A percentile compares a stretch with the other conserved stretches of the same genome.
phyloP scores from a whole-genome alignment of 805 yeast species.

The Hanseniaspora nectarophila region DNA sequence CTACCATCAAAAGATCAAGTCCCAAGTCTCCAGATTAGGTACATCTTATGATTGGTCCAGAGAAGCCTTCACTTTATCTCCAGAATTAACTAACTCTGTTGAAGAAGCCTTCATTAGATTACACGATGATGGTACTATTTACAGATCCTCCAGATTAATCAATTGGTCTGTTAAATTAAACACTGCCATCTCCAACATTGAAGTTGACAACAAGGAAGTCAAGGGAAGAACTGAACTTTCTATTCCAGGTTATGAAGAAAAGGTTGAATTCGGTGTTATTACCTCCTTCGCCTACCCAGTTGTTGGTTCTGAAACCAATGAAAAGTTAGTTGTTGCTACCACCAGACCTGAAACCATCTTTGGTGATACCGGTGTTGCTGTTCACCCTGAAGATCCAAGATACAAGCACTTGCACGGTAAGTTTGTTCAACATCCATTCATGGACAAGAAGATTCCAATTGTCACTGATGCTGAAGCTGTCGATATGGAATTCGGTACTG shows the following conservation, averaged over 20 bases:
- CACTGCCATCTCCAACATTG: constrained; percentile 92
- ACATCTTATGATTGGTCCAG: constrained; percentile 95
- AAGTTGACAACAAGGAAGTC: constrained; percentile 85
- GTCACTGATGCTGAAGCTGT: constrained; percentile 85
- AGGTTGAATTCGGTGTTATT: constrained; percentile 89
- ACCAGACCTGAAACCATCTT: constrained; percentile 98
- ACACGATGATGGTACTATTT: constrained; percentile 90
- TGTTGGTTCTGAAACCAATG: constrained; percentile 55
- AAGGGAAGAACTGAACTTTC: constrained; percentile 67
- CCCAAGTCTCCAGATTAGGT: constrained; percentile 76
- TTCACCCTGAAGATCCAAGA: constrained; percentile 89
- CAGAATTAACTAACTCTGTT: constrained; percentile 65
- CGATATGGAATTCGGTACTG: constrained; percentile 99
- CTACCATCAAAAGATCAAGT: constrained; percentile 73
- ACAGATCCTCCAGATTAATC: constrained; percentile 83
- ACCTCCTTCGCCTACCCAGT: constrained; percentile 92
- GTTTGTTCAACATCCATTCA: constrained; percentile 78
- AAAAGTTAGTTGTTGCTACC: constrained; percentile 83
- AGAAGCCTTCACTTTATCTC: constrained; percentile 88
- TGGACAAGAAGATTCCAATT: constrained; percentile 76
- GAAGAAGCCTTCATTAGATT: constrained; percentile 80
- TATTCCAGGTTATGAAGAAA: constrained; percentile 83
- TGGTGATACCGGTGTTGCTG: constrained; percentile 97
- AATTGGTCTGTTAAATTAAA: constrained; percentile 93
- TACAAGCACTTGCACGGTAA: constrained; percentile 93